These are phyloP conservation scores for Xylaria bambusicola DNA, from an alignment of 495 filamentous ascomycete genomes.

Conservation along the genomic window DNA sequence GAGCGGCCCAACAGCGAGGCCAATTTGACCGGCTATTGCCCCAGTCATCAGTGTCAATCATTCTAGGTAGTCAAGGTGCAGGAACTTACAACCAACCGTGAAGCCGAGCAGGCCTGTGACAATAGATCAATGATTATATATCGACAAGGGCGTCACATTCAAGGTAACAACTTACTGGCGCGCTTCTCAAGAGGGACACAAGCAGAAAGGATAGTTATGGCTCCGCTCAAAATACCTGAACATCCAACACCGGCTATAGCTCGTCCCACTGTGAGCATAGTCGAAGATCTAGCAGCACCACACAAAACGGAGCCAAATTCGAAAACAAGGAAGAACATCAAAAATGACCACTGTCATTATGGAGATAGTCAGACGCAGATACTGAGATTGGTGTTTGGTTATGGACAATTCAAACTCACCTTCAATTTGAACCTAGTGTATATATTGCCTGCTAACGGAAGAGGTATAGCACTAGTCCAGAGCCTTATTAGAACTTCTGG, in stretches of 20 bases:
- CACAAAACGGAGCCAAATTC: constrained; percentile 53
- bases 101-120: too few relatives aligned
- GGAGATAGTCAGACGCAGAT: neutral
- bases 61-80: too few relatives aligned
- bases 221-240: constrained; percentile 49
- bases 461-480: too few relatives aligned
- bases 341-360: constrained; percentile 42
- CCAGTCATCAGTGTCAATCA: neutral
- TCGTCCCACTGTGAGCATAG: constrained; percentile 53
- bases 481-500: too few relatives aligned
- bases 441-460: too few relatives aligned
- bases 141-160: too few relatives aligned
- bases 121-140: too few relatives aligned
- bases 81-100: too few relatives aligned
- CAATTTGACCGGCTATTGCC: constrained; percentile 24
- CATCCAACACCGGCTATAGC: constrained; percentile 51
- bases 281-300: constrained; percentile 46
- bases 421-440: too few relatives aligned
- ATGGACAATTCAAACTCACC: too few relatives aligned
- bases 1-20: constrained; percentile 42
- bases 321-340: constrained; percentile 43
- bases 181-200: constrained; percentile 43
- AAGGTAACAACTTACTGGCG: constrained; percentile 41
- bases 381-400: too few relatives aligned
- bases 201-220: constrained; percentile 48